These are phyloP conservation scores for Fusarium mangiferae DNA, from an alignment of 2,329 filamentous ascomycete genomes.

Conservation along the genomic window DNA sequence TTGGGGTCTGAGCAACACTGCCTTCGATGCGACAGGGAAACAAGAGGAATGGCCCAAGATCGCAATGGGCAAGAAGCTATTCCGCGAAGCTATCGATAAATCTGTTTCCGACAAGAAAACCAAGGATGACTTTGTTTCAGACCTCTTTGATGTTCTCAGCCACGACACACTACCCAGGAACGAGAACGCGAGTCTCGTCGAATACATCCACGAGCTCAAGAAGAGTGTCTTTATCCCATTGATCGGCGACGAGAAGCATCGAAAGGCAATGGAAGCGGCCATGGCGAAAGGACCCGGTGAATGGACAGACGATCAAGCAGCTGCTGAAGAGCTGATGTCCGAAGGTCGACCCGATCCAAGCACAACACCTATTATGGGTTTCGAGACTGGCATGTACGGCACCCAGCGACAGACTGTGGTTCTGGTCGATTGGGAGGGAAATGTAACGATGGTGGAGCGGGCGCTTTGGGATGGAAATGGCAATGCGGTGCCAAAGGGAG, in stretches of 20 bases:
- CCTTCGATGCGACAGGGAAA: constrained; percentile 56
- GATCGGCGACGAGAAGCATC: constrained; percentile 62
- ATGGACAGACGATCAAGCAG: constrained; percentile 52
- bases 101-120: constrained; percentile 49
- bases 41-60: constrained; percentile 71
- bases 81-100: constrained; percentile 56
- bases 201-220: constrained; percentile 64
- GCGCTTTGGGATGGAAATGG: constrained; percentile 69
- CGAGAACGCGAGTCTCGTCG: constrained; percentile 59
- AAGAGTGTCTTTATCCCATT: constrained; percentile 71
- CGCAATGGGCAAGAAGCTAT: constrained; percentile 59
- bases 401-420: constrained; percentile 73
- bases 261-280: constrained; percentile 56
- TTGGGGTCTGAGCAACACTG: constrained; percentile 71
- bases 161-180: constrained; percentile 63
- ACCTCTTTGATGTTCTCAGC: constrained; percentile 66
- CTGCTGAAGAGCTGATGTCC: constrained; percentile 50
- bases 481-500: constrained; percentile 61
- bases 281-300: constrained; percentile 51
- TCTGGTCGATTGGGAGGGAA: constrained; percentile 71
- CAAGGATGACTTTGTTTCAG: constrained; percentile 61
- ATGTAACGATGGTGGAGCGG: constrained; percentile 68
- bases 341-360: constrained; percentile 53
- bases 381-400: constrained; percentile 70
- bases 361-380: constrained; percentile 51